Percentiles rank a stretch among this genome's conserved stretches.
These are phyloP conservation scores for Themeda triandra DNA, from an alignment of 176 grass and related monocot genomes.

Conservation along the genomic window DNA sequence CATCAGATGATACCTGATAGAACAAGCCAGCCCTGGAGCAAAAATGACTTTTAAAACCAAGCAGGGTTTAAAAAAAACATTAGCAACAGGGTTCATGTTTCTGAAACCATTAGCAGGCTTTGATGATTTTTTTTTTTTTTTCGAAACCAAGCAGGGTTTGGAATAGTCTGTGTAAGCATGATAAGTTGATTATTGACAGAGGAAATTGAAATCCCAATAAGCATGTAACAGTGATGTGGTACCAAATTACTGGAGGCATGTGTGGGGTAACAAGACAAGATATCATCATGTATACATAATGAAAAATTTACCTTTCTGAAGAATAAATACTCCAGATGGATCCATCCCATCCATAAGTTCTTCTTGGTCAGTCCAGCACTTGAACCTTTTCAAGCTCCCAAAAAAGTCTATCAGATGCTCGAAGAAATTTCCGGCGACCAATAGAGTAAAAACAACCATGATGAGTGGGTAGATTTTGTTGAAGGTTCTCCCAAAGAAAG, in stretches of 20 bases:
- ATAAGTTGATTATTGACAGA: not conserved
- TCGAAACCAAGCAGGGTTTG: not conserved
- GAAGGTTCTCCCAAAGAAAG: slow-evolving; percentile 91
- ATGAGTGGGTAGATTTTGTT: slow-evolving; percentile 98
- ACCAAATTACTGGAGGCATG: not conserved
- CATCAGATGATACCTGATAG: not conserved
- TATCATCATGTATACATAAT: not conserved
- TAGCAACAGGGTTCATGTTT: not conserved
- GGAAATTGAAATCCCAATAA: not conserved
- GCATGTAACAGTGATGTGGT: not conserved
- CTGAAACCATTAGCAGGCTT: not conserved
- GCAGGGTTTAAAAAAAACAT: too few species aligned
- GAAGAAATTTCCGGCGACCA: slow-evolving; percentile 89
- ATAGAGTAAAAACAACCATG: slow-evolving; percentile 92
- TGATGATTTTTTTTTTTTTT: too few species aligned
- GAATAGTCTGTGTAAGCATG: not conserved
- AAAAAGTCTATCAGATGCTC: slow-evolving; percentile 64
- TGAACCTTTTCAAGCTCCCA: slow-evolving; percentile 84
- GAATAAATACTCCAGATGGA: slow-evolving; percentile 76
- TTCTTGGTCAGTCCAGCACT: slow-evolving; percentile 66
- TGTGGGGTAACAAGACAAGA: not conserved
- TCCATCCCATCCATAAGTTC: slow-evolving; percentile 76
- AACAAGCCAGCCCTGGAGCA: too few species aligned
- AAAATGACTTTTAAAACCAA: too few species aligned
- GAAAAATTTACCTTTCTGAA: slow-evolving; percentile 66